Percentiles rank a stretch among this genome's conserved stretches.
Conservation (phyloP, 2,329 filamentous ascomycete species). For the Lecanicillium sp. region DNA sequence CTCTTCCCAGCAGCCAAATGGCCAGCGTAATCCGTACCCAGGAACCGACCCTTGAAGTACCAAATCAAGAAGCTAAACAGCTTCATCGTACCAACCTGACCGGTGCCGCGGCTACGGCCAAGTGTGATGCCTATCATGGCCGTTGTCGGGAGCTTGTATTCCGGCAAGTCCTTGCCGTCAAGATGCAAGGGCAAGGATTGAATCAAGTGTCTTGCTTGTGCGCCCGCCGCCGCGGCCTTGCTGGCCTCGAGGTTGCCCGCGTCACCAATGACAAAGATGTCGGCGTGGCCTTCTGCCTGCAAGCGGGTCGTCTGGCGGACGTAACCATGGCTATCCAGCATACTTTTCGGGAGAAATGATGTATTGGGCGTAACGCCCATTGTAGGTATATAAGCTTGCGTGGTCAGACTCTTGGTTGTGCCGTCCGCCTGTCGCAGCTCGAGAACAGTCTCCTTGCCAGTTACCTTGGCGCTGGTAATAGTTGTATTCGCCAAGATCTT, state of each 20-base stretch:
- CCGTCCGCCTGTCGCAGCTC: conserved; percentile 26
- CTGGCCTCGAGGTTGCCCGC: conserved; percentile 30
- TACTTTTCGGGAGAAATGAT: conserved; percentile 28
- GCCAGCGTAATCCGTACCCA: conserved; percentile 26
- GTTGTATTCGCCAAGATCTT: conserved; percentile 31
- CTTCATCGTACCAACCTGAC: conserved; percentile 29
- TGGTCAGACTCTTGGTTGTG: conserved; percentile 26
- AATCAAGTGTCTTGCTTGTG: conserved; percentile 26
- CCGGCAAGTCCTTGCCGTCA: conserved; percentile 17
- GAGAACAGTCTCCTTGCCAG: conserved; percentile 22
- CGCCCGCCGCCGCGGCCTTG: conserved; percentile 22
- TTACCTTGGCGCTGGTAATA: conserved; percentile 20
- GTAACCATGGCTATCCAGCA: conserved; percentile 26
- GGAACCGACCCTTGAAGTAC: conserved; percentile 27
- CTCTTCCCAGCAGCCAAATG: conserved; percentile 25
- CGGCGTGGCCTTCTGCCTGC: conserved; percentile 24
- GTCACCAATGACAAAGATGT: conserved; percentile 39
- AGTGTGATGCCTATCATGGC: conserved; percentile 28
- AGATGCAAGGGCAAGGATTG: conserved; percentile 27
- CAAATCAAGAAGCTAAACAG: conserved; percentile 30
- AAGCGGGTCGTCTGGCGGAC: conserved; percentile 30
- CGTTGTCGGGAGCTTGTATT: conserved; percentile 22
- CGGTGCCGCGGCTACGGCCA: conserved; percentile 29
- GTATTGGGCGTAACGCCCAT: conserved; percentile 39
- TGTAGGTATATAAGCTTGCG: conserved; percentile 39